phyloP scores from a whole-genome alignment of 2,329 filamentous ascomycete genomes.

The Hypoxylon sp. region DNA sequence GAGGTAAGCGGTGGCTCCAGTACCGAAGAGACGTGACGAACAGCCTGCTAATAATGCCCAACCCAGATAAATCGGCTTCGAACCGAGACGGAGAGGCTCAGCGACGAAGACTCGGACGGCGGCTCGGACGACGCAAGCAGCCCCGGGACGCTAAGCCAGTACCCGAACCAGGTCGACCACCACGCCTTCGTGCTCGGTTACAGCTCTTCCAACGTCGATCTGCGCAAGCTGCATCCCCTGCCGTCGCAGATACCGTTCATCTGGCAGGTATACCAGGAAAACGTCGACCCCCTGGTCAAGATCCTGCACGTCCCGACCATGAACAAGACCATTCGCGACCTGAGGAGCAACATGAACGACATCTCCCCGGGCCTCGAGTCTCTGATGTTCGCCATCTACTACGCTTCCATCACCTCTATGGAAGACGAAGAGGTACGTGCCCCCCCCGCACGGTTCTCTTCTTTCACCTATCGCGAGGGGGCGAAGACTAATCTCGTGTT shows the following conservation, averaged over 20 bases:
- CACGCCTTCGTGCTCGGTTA: slow-evolving; percentile 79
- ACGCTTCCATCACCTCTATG: slow-evolving; percentile 64
- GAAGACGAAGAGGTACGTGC: slow-evolving; percentile 64
- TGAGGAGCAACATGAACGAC: slow-evolving; percentile 65
- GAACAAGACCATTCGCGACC: slow-evolving; percentile 66
- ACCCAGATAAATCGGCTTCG: slow-evolving; percentile 50
- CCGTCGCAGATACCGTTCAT: slow-evolving; percentile 71
- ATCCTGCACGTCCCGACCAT: slow-evolving; percentile 74
- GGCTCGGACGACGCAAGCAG: slow-evolving; percentile 67
- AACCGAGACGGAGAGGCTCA: slow-evolving; percentile 57
- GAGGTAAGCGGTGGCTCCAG: slow-evolving; percentile 59
- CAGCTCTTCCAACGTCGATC: slow-evolving; percentile 72
- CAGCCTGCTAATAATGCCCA: neutral
- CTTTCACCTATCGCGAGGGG: neutral
- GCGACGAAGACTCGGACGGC: slow-evolving; percentile 64
- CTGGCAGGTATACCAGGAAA: slow-evolving; percentile 76
- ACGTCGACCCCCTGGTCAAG: slow-evolving; percentile 77
- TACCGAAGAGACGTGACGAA: neutral
- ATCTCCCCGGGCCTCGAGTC: slow-evolving; percentile 66
- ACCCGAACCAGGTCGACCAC: slow-evolving; percentile 57
- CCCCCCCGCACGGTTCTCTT: neutral
- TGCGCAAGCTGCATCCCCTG: slow-evolving; percentile 69
- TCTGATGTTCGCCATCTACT: slow-evolving; percentile 70
- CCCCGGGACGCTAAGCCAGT: slow-evolving; percentile 50
- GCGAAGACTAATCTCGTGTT: slow-evolving; percentile 23